These are phyloP conservation scores for Mortierella hygrophila DNA, from an alignment of 192 early-diverging fungal species.

Conservation along the genomic window DNA sequence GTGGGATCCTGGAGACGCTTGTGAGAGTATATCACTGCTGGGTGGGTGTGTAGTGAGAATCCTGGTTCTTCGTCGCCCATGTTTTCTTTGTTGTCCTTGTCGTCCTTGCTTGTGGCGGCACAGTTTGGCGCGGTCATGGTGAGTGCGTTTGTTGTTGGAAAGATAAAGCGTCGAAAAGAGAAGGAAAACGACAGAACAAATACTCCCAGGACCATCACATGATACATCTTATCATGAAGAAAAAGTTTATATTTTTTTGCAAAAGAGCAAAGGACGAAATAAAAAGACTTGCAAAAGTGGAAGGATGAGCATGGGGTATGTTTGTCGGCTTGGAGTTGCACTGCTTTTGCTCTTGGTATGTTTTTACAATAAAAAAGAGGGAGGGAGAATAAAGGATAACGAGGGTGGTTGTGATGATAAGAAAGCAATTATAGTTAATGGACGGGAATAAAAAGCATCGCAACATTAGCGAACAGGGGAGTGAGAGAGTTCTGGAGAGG, in stretches of 20 bases:
- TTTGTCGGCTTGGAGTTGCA: too few species aligned
- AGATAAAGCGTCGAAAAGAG: background rate
- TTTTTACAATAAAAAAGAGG: too few species aligned
- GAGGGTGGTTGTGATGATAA: background rate
- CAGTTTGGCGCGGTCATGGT: background rate
- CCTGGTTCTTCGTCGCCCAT: background rate
- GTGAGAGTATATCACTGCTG: constrained; percentile 15
- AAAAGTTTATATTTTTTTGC: too few species aligned
- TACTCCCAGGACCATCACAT: too few species aligned
- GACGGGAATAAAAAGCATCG: background rate
- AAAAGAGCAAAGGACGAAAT: too few species aligned
- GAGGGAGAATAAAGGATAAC: background rate
- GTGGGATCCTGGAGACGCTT: constrained; percentile 4
- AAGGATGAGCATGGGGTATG: too few species aligned
- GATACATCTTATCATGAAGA: too few species aligned
- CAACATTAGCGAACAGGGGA: too few species aligned
- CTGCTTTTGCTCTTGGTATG: too few species aligned
- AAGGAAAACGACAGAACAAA: background rate
- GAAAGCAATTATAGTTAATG: background rate
- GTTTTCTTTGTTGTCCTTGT: background rate
- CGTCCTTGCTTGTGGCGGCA: background rate
- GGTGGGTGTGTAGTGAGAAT: constrained; percentile 17
- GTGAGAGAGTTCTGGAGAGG: background rate
- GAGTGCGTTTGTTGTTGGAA: constrained; percentile 1
- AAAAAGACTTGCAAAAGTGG: too few species aligned